phyloP scores from a whole-genome alignment of 495 filamentous ascomycete genomes.

The Talaromyces adpressus region DNA sequence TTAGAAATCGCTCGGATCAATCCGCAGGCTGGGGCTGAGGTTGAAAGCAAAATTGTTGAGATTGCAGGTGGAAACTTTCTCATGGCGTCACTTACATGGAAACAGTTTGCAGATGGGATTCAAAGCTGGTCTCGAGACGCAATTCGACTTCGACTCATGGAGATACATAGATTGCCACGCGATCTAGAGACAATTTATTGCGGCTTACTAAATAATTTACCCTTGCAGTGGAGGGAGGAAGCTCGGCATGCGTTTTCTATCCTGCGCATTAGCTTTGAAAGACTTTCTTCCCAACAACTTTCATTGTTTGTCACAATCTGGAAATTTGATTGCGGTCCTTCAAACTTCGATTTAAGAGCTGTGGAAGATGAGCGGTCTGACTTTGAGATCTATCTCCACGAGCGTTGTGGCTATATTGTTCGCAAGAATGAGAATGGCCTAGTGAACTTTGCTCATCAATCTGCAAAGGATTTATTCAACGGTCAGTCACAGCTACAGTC shows the following conservation, averaged over 20 bases:
- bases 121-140: background rate
- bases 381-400: background rate
- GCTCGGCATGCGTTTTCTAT: background rate
- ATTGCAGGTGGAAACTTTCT: background rate
- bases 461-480: background rate
- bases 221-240: background rate
- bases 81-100: background rate
- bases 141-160: background rate
- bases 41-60: background rate
- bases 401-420: background rate
- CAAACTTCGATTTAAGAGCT: background rate
- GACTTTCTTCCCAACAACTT: background rate
- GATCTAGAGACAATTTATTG: background rate
- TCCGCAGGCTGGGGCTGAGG: background rate
- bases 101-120: background rate
- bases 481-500: background rate
- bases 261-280: background rate
- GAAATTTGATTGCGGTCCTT: background rate
- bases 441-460: constrained; percentile 1
- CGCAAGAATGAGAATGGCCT: background rate
- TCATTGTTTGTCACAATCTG: background rate
- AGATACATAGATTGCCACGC: background rate
- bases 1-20: background rate
- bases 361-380: background rate
- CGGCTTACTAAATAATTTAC: background rate